Evolutionary conservation across 257 asterid species (phyloP).

Genomic region (Plantago ovata): DNA sequence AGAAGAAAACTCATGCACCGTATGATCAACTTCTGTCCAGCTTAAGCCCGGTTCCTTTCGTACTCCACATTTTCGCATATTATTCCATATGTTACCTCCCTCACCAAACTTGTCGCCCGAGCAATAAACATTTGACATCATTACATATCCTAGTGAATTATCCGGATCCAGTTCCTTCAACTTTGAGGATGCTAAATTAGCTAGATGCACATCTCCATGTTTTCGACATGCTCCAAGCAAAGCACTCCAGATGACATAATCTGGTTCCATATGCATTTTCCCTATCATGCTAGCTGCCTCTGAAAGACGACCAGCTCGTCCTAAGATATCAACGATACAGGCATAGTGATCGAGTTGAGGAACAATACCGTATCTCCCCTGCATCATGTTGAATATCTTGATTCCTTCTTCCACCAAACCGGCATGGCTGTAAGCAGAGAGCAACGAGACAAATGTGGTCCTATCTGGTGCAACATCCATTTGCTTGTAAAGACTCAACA

Average conservation of each 20-base stretch:
- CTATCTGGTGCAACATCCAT: slow-evolving; percentile 64
- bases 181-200: slow-evolving; percentile 51
- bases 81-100: slow-evolving; percentile 46
- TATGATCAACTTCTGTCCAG: slow-evolving; percentile 60
- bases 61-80: slow-evolving; percentile 52
- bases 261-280: slow-evolving; percentile 68
- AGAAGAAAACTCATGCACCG: slow-evolving; percentile 73
- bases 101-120: slow-evolving; percentile 39
- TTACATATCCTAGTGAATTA: slow-evolving; percentile 67
- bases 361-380: slow-evolving; percentile 42
- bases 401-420: slow-evolving; percentile 79
- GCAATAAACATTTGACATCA: slow-evolving; percentile 59
- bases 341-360: slow-evolving; percentile 90
- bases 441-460: slow-evolving; percentile 68
- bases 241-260: slow-evolving; percentile 82
- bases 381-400: slow-evolving; percentile 48
- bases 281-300: slow-evolving; percentile 54
- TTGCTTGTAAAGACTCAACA: slow-evolving; percentile 40
- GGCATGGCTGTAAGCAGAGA: slow-evolving; percentile 77
- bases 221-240: slow-evolving; percentile 82
- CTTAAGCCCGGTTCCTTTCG: slow-evolving; percentile 79
- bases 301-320: slow-evolving; percentile 61
- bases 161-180: slow-evolving; percentile 63
- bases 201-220: slow-evolving; percentile 57
- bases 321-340: slow-evolving; percentile 68